These are phyloP conservation scores for Claviceps sp. DNA, from an alignment of 2,329 filamentous ascomycete genomes.

Conservation along the genomic window DNA sequence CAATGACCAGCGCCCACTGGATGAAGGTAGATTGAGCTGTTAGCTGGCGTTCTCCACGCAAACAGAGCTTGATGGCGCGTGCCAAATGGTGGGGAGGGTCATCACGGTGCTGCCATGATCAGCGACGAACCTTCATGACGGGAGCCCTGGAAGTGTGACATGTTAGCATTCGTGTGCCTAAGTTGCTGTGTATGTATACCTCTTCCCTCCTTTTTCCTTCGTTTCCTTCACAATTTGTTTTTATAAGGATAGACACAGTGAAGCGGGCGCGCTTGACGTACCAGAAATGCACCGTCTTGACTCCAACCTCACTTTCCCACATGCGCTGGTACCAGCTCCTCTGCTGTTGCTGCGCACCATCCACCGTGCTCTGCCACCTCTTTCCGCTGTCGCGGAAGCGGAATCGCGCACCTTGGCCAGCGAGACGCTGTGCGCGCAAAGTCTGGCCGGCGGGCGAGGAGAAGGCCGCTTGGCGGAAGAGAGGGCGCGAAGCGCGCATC, in stretches of 20 bases:
- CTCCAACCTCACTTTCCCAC: conserved; percentile 68
- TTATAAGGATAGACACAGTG: not conserved
- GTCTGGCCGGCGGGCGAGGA: conserved; percentile 22
- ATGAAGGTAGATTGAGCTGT: not conserved
- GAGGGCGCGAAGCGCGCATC: conserved; percentile 41
- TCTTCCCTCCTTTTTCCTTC: not conserved
- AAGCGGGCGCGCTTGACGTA: conserved; percentile 21
- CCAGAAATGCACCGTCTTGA: conserved; percentile 99
- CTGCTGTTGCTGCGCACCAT: conserved; percentile 28
- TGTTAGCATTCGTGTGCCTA: not conserved
- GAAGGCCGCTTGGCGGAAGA: conserved; percentile 36
- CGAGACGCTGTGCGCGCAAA: conserved; percentile 27
- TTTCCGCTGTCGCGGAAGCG: conserved; percentile 30
- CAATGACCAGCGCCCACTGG: conserved; percentile 87
- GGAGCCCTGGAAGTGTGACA: conserved; percentile 52
- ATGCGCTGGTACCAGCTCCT: conserved; percentile 58
- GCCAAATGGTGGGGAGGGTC: not conserved
- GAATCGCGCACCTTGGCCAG: conserved; percentile 18
- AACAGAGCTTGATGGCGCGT: not conserved
- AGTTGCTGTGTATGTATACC: not conserved
- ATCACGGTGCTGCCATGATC: not conserved
- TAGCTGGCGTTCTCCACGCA: conserved; percentile 5
- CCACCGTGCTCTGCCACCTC: conserved; percentile 59
- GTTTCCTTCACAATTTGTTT: not conserved
- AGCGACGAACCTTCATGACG: conserved; percentile 57